A percentile compares a stretch with the other conserved stretches of the same genome.
These are phyloP conservation scores for Gyrodon lividus DNA, from an alignment of 768 basidiomycete genomes.

Conservation along the genomic window DNA sequence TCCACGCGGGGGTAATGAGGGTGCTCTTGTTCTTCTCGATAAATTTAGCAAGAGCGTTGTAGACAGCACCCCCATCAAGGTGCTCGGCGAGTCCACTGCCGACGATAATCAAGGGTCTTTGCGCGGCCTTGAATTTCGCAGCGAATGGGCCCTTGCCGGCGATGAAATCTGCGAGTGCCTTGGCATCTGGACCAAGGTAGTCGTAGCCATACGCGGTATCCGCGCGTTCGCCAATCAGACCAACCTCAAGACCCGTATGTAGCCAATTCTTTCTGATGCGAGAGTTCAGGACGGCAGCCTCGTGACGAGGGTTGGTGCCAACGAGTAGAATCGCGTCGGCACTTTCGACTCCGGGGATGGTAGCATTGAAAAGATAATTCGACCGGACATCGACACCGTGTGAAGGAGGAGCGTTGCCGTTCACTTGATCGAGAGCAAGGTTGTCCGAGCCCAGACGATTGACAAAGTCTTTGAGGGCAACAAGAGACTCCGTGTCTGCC, in stretches of 20 bases:
- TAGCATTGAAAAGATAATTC: constrained; percentile 95
- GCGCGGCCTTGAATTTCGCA: constrained; percentile 83
- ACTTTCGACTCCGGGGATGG: constrained; percentile 84
- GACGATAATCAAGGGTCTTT: constrained; percentile 90
- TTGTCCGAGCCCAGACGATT: constrained; percentile 96
- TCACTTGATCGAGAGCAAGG: constrained; percentile 71
- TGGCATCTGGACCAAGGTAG: constrained; percentile 75
- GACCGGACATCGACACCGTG: constrained; percentile 89
- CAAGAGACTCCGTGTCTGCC: constrained; percentile 91
- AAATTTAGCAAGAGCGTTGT: constrained; percentile 74
- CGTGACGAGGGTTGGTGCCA: constrained; percentile 96
- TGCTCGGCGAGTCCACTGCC: constrained; percentile 88
- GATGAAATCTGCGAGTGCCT: constrained; percentile 74
- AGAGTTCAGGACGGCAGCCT: constrained; percentile 95
- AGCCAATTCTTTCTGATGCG: constrained; percentile 95
- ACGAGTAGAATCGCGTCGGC: constrained; percentile 93
- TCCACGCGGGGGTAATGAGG: constrained; percentile 89
- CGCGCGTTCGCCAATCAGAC: constrained; percentile 84
- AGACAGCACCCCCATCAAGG: constrained; percentile 75
- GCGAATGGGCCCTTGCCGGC: constrained; percentile 79
- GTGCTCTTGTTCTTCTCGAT: constrained; percentile 74
- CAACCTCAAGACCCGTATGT: constrained; percentile 82
- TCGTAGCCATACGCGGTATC: constrained; percentile 94
- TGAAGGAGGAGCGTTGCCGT: constrained; percentile 65
- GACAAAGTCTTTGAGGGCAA: constrained; percentile 89